These are phyloP conservation scores for Linnemannia elongata DNA, from an alignment of 192 early-diverging fungal species.

Conservation along the genomic window DNA sequence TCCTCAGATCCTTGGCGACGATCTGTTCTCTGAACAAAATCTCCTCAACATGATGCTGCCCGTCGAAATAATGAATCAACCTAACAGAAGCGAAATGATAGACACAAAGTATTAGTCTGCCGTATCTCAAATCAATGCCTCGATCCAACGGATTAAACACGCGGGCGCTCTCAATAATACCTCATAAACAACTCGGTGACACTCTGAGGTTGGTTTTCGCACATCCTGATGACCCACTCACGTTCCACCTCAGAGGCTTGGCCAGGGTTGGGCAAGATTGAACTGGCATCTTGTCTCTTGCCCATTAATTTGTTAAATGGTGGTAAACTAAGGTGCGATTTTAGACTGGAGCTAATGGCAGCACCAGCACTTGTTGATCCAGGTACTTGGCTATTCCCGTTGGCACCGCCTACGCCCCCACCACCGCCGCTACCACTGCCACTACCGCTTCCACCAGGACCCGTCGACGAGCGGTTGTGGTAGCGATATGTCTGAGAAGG, in stretches of 20 bases:
- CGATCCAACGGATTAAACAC: too few species aligned
- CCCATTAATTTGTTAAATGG: conserved; percentile 27
- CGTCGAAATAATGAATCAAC: conserved; percentile 82
- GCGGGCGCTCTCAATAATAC: conserved; percentile 20
- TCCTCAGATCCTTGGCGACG: conserved; percentile 53
- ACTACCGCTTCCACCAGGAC: conserved; percentile 29
- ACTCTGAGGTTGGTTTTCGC: conserved; percentile 67
- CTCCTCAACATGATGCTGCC: conserved; percentile 83
- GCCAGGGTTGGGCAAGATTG: conserved; percentile 60
- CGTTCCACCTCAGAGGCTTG: conserved; percentile 62
- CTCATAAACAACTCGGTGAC: conserved; percentile 69
- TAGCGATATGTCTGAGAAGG: conserved; percentile 52
- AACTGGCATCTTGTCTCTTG: conserved; percentile 46
- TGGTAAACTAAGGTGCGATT: conserved; percentile 35
- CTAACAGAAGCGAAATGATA: conserved; percentile 38
- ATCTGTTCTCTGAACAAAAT: conserved; percentile 67
- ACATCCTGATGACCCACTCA: conserved; percentile 65
- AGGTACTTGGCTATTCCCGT: not conserved
- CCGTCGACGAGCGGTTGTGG: conserved; percentile 49
- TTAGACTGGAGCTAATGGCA: conserved; percentile 34
- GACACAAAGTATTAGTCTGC: not conserved
- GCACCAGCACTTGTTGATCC: conserved; percentile 13
- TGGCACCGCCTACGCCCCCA: not conserved
- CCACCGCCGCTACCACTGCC: not conserved
- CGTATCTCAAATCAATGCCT: too few species aligned